Percentiles rank a stretch among this genome's conserved stretches.
These are phyloP conservation scores for Skeletonema potamos DNA, from an alignment of 108 stramenopile species.

Conservation along the genomic window DNA sequence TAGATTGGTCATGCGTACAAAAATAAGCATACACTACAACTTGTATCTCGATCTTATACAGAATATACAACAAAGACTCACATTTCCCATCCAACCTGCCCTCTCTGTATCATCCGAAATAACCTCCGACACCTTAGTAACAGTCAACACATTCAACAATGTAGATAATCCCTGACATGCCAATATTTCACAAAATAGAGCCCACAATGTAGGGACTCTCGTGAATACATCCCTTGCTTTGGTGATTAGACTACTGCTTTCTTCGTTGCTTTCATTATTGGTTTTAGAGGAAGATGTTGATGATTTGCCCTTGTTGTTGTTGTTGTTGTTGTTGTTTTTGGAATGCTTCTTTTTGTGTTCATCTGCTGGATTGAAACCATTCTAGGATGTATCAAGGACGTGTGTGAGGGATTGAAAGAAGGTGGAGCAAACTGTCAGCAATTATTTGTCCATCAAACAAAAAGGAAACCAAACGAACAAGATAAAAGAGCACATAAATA, in stretches of 20 bases:
- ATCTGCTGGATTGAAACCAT: slow-evolving; percentile 59
- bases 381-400: slow-evolving; percentile 5
- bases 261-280: too few species aligned
- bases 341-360: slow-evolving; percentile 46
- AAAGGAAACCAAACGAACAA: background rate
- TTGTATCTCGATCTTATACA: too few species aligned
- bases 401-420: background rate
- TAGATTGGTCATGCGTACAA: background rate
- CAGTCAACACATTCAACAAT: slow-evolving; percentile 75
- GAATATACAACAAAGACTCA: background rate
- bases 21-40: background rate
- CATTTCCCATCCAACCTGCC: slow-evolving; percentile 74
- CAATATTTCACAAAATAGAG: slow-evolving; percentile 82
- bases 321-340: background rate
- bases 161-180: slow-evolving; percentile 80
- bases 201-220: slow-evolving; percentile 75
- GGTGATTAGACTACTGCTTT: slow-evolving; percentile 32
- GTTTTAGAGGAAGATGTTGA: slow-evolving; percentile 17
- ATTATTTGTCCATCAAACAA: background rate
- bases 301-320: slow-evolving; percentile 9
- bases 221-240: slow-evolving; percentile 65
- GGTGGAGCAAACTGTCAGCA: background rate
- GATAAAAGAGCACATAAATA: background rate
- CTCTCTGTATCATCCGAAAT: slow-evolving; percentile 68
- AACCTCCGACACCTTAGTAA: slow-evolving; percentile 56